Evolutionary conservation across 148 eudicot genomes (phyloP).

Genomic region (Fagopyrum esculentum): DNA sequence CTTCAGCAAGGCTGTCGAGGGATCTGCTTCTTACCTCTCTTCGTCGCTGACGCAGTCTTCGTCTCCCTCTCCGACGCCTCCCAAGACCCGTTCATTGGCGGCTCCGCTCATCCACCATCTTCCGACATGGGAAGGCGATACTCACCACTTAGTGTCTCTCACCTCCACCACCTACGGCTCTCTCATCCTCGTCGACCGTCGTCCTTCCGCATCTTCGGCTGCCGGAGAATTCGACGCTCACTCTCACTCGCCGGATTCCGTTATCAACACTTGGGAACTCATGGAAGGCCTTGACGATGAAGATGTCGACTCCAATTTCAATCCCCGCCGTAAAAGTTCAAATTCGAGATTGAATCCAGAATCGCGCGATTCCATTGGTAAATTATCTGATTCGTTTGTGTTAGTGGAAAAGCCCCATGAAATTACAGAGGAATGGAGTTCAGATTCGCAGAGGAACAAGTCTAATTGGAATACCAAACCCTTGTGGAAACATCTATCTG

Average conservation of each 20-base stretch:
- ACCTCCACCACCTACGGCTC: conserved; percentile 93
- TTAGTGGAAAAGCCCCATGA: conserved; percentile 41
- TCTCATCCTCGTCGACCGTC: conserved; percentile 39
- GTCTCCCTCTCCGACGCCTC: conserved; percentile 26
- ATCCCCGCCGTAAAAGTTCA: conserved; percentile 23
- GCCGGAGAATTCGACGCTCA: conserved; percentile 3
- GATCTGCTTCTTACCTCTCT: conserved; percentile 25
- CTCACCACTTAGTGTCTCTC: conserved; percentile 76
- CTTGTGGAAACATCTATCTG: conserved; percentile 90
- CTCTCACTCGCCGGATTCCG: conserved; percentile 61
- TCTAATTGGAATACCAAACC: conserved; percentile 47
- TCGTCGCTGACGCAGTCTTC: conserved; percentile 3
- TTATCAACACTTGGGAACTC: conserved; percentile 97
- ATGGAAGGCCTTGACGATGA: conserved; percentile 95
- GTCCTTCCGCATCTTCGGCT: conserved; percentile 10
- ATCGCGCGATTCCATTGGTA: conserved; percentile 18
- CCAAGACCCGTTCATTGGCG: conserved; percentile 54
- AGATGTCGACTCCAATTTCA: conserved; percentile 30
- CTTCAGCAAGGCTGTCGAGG: conserved; percentile 29
- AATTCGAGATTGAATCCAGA: conserved; percentile 11
- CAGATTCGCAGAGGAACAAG: neutral
- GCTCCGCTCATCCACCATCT: conserved; percentile 77
- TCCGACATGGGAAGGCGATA: conserved; percentile 63
- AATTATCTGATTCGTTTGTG: conserved; percentile 36
- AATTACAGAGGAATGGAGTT: conserved; percentile 32